These are phyloP conservation scores for Oryza meridionalis DNA, from an alignment of 176 grass and related monocot genomes.

Conservation along the genomic window DNA sequence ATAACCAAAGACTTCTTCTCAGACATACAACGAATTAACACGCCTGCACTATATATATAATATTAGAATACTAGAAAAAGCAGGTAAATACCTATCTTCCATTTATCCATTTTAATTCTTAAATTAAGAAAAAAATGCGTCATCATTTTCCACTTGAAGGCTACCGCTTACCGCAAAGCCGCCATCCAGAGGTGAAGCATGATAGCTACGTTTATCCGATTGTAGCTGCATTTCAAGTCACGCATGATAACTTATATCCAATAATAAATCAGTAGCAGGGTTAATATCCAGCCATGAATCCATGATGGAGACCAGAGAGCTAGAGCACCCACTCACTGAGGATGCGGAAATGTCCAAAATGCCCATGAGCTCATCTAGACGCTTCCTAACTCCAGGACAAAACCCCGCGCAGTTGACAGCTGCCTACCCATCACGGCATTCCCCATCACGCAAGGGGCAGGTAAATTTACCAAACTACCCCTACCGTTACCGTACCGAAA, in stretches of 20 bases:
- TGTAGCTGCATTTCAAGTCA: constrained; percentile 33
- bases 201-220: constrained; percentile 43
- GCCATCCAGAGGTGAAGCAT: background rate
- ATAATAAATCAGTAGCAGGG: constrained; percentile 22
- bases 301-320: constrained; percentile 41
- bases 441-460: background rate
- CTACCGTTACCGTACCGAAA: background rate
- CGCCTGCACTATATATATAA: background rate
- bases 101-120: constrained; percentile 12
- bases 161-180: constrained; percentile 28
- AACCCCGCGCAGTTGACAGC: constrained; percentile 39
- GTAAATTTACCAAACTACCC: constrained; percentile 39
- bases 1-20: background rate
- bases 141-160: constrained; percentile 14
- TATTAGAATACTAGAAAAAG: background rate
- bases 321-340: constrained; percentile 9
- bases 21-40: background rate
- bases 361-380: constrained; percentile 50
- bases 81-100: background rate
- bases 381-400: constrained; percentile 47
- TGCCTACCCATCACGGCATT: constrained; percentile 24
- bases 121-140: background rate
- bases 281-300: constrained; percentile 40
- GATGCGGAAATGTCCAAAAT: constrained; percentile 32
- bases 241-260: constrained; percentile 44